Evolutionary conservation across 257 asterid genomes (phyloP).

Genomic region (Phtheirospermum japonicum): DNA sequence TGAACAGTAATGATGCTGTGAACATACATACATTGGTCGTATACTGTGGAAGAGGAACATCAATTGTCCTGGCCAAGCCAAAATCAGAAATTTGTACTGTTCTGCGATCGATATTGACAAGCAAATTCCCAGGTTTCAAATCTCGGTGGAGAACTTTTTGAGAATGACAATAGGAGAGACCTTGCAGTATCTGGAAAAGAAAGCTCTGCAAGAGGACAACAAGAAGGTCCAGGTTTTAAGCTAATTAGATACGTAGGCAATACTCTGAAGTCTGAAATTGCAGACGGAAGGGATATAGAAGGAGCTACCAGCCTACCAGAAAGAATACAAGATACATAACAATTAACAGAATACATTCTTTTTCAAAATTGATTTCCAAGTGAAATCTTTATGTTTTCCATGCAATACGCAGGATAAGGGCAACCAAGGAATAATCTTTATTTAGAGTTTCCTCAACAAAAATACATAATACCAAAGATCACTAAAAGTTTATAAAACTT

Average conservation of each 20-base stretch:
- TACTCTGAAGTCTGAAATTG: neutral
- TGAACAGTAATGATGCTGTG: conserved; percentile 1
- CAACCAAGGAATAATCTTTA: too few species aligned
- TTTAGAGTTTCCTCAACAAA: too few species aligned
- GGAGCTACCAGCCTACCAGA: neutral
- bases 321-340: too few species aligned
- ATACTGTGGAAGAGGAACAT: conserved; percentile 20
- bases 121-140: conserved; percentile 17
- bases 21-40: conserved; percentile 19
- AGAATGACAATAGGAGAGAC: conserved; percentile 19
- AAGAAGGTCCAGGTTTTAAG: neutral
- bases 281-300: neutral
- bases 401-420: too few species aligned
- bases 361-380: too few species aligned
- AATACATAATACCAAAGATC: too few species aligned
- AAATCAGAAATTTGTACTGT: conserved; percentile 21
- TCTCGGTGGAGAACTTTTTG: conserved; percentile 20
- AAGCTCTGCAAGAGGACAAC: conserved; percentile 21
- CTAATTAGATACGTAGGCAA: neutral
- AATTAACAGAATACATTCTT: neutral
- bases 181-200: conserved; percentile 29
- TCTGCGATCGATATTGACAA: neutral
- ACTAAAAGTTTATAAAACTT: neutral
- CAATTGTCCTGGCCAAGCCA: conserved; percentile 10
- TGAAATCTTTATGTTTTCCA: too few species aligned